phyloP scores from a whole-genome alignment of 768 basidiomycete genomes.

The Crucibulum laeve region DNA sequence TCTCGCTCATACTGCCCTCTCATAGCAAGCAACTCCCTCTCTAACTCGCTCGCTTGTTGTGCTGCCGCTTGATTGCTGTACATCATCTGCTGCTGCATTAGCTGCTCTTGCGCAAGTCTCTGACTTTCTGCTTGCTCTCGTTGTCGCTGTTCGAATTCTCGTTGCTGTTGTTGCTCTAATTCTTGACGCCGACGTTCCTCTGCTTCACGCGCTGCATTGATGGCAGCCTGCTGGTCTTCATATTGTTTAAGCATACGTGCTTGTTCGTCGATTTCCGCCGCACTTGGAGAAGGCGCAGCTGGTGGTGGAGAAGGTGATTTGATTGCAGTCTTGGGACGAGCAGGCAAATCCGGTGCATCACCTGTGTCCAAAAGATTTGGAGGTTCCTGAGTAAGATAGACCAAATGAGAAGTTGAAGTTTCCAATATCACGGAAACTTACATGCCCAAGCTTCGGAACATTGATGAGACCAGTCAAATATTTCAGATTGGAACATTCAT shows the following conservation, averaged over 20 bases:
- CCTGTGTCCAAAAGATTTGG: slow-evolving; percentile 89
- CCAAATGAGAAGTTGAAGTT: slow-evolving; percentile 2
- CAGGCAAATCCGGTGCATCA: slow-evolving; percentile 81
- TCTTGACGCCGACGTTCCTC: slow-evolving; percentile 83
- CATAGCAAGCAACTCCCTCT: slow-evolving; percentile 88
- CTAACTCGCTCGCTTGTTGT: slow-evolving; percentile 76
- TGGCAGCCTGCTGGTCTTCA: slow-evolving; percentile 88
- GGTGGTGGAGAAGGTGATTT: slow-evolving; percentile 66
- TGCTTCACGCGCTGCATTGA: slow-evolving; percentile 75
- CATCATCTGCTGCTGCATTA: slow-evolving; percentile 81
- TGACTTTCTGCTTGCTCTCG: slow-evolving; percentile 84
- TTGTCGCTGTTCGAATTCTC: slow-evolving; percentile 89
- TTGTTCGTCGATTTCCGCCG: slow-evolving; percentile 80
- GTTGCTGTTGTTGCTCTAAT: slow-evolving; percentile 71
- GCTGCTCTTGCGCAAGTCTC: slow-evolving; percentile 82
- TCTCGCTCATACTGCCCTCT: slow-evolving; percentile 97
- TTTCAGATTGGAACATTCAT: slow-evolving; percentile 98
- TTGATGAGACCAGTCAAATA: slow-evolving; percentile 97
- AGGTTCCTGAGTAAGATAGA: slow-evolving; percentile 62
- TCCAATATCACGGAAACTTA: slow-evolving; percentile 25
- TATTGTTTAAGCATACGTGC: slow-evolving; percentile 93
- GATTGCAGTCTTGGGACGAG: slow-evolving; percentile 63
- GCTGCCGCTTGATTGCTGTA: slow-evolving; percentile 69
- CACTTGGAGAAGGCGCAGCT: slow-evolving; percentile 64
- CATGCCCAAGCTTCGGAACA: slow-evolving; percentile 94